Conservation (phyloP, 352 stramenopile genomes). For the Pythium angustatum region DNA sequence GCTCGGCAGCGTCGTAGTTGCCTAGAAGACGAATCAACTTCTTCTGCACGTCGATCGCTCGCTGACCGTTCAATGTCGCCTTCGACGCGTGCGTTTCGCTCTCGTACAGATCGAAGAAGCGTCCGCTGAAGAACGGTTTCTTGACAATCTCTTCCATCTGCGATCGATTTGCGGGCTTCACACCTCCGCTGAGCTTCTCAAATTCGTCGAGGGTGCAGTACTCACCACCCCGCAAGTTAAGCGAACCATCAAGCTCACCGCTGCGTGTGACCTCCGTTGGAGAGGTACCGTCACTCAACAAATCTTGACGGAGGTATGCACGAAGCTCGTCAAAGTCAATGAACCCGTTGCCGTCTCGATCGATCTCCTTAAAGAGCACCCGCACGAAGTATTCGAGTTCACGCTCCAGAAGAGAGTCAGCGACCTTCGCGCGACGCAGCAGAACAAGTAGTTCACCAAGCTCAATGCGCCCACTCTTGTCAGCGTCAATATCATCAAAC, state of each 20-base stretch:
- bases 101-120: slow-evolving; percentile 40
- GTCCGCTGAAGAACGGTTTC: slow-evolving; percentile 27
- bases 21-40: slow-evolving; percentile 39
- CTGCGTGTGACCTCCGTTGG: slow-evolving; percentile 22
- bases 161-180: slow-evolving; percentile 23
- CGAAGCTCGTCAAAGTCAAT: slow-evolving; percentile 94
- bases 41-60: slow-evolving; percentile 36
- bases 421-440: slow-evolving; percentile 34
- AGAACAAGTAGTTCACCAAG: slow-evolving; percentile 37
- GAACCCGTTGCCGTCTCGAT: slow-evolving; percentile 77
- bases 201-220: slow-evolving; percentile 36
- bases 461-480: slow-evolving; percentile 43
- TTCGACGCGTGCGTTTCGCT: slow-evolving; percentile 30
- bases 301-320: slow-evolving; percentile 38
- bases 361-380: slow-evolving; percentile 67
- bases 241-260: slow-evolving; percentile 33
- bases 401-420: slow-evolving; percentile 33
- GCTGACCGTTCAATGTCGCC: slow-evolving; percentile 25
- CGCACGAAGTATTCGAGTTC: slow-evolving; percentile 39
- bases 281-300: slow-evolving; percentile 20
- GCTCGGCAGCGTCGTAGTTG: slow-evolving; percentile 36
- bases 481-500: slow-evolving; percentile 42
- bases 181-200: slow-evolving; percentile 33
- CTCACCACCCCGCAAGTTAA: slow-evolving; percentile 43
- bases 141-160: slow-evolving; percentile 33